These are phyloP conservation scores for Diaporthe ampelina DNA, from an alignment of 2,329 filamentous ascomycete genomes.

Conservation along the genomic window DNA sequence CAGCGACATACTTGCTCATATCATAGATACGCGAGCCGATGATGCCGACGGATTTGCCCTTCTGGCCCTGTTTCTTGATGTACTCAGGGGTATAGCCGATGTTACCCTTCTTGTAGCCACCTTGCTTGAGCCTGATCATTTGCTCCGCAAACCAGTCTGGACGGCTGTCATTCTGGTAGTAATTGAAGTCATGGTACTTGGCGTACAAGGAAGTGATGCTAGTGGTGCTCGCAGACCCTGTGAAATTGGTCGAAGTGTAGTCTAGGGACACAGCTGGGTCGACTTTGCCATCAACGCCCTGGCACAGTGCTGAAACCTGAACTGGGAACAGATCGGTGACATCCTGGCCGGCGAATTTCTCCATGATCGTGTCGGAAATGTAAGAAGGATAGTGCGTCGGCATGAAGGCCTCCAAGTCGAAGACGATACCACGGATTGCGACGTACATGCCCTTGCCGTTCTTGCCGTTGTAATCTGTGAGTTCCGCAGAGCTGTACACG, in stretches of 20 bases:
- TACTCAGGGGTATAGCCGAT: conserved; percentile 87
- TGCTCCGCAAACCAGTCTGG: conserved; percentile 95
- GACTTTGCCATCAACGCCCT: conserved; percentile 76
- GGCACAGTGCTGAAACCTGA: conserved; percentile 92
- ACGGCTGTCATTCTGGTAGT: conserved; percentile 83
- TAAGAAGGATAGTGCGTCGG: conserved; percentile 82
- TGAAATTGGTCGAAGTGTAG: conserved; percentile 83
- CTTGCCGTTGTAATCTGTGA: conserved; percentile 81
- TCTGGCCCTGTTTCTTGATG: conserved; percentile 76
- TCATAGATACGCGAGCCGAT: conserved; percentile 89
- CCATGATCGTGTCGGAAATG: conserved; percentile 72
- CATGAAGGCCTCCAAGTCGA: conserved; percentile 82
- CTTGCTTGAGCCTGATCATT: conserved; percentile 78
- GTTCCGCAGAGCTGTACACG: conserved; percentile 84
- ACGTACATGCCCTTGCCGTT: conserved; percentile 74
- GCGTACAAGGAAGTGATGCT: conserved; percentile 78
- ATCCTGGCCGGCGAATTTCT: conserved; percentile 89
- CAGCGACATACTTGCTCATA: conserved; percentile 84
- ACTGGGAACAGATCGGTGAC: conserved; percentile 92
- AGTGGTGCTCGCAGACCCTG: conserved; percentile 75
- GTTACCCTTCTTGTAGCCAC: conserved; percentile 87
- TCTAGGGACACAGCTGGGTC: conserved; percentile 85
- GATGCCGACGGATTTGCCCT: conserved; percentile 79
- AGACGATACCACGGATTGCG: conserved; percentile 90
- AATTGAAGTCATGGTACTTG: conserved; percentile 93